Evolutionary conservation across 75 land plant species (phyloP).

Genomic region (Larix kaempferi): DNA sequence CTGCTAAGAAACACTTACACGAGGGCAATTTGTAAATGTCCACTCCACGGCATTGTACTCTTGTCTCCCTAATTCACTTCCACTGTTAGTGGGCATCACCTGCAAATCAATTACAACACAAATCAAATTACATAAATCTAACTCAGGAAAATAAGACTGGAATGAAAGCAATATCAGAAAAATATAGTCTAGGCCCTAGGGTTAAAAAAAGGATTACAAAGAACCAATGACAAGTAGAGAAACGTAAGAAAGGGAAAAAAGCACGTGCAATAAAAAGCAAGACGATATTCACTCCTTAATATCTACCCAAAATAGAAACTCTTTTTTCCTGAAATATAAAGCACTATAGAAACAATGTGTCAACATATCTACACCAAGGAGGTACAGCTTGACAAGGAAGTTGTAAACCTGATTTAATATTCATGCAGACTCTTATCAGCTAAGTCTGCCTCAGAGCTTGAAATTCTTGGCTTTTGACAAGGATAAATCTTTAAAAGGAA

Average conservation of each 20-base stretch:
- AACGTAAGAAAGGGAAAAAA: background rate
- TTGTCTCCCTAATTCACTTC: slow-evolving; percentile 1
- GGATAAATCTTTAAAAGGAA: background rate
- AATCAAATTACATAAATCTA: background rate
- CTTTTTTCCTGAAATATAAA: background rate
- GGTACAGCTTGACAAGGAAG: background rate
- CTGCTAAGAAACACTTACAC: background rate
- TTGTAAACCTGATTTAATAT: background rate
- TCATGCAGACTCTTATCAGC: background rate
- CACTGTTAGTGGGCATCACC: background rate
- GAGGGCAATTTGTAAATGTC: background rate
- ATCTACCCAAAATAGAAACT: background rate
- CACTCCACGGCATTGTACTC: slow-evolving; percentile 8
- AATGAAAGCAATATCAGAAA: background rate
- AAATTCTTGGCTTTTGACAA: background rate
- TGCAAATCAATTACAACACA: background rate
- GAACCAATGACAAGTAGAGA: background rate
- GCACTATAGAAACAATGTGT: background rate
- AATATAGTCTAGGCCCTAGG: background rate
- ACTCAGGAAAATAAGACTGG: background rate
- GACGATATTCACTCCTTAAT: too few species aligned
- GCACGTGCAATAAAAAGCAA: background rate
- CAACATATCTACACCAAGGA: background rate
- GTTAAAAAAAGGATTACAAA: background rate
- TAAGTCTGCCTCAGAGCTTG: slow-evolving; percentile 4